phyloP scores from a whole-genome alignment of 257 asterid species.

The Linderniella brevidens region DNA sequence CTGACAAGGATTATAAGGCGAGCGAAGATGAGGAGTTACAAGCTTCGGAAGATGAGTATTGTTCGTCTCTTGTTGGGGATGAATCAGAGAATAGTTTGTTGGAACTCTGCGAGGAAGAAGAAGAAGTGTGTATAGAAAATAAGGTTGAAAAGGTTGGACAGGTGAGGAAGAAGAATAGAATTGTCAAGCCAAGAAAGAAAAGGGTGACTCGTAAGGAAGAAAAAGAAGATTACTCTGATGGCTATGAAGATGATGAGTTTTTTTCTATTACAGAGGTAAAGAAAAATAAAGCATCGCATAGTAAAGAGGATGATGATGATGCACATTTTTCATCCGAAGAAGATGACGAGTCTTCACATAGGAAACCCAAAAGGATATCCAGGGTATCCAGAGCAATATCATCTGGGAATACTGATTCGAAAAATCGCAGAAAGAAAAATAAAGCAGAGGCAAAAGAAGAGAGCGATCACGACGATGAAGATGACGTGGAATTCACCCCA shows the following conservation, averaged over 20 bases:
- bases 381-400: constrained; percentile 1
- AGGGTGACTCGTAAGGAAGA: neutral
- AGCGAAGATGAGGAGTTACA: constrained; percentile 37
- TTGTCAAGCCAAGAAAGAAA: constrained; percentile 17
- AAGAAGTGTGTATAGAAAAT: constrained; percentile 24
- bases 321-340: constrained; percentile 13
- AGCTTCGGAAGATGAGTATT: constrained; percentile 51
- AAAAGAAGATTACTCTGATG: constrained; percentile 1
- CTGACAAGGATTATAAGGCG: constrained; percentile 64
- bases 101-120: constrained; percentile 25
- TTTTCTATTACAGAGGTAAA: constrained; percentile 3
- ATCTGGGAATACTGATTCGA: neutral
- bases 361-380: constrained; percentile 7
- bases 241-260: constrained; percentile 10
- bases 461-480: constrained; percentile 14
- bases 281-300: constrained; percentile 7
- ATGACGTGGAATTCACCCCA: constrained; percentile 22
- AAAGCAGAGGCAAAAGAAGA: constrained; percentile 17
- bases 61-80: constrained; percentile 60
- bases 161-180: constrained; percentile 23
- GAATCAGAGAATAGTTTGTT: constrained; percentile 47
- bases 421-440: constrained; percentile 9
- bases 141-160: constrained; percentile 29
- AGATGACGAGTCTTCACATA: constrained; percentile 14
- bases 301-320: constrained; percentile 17